Evolutionary conservation across 2,329 filamentous ascomycete genomes (phyloP), one percentile per base, ranked within the genome.

Genomic region (Sordariomycetes sp.): DNA sequence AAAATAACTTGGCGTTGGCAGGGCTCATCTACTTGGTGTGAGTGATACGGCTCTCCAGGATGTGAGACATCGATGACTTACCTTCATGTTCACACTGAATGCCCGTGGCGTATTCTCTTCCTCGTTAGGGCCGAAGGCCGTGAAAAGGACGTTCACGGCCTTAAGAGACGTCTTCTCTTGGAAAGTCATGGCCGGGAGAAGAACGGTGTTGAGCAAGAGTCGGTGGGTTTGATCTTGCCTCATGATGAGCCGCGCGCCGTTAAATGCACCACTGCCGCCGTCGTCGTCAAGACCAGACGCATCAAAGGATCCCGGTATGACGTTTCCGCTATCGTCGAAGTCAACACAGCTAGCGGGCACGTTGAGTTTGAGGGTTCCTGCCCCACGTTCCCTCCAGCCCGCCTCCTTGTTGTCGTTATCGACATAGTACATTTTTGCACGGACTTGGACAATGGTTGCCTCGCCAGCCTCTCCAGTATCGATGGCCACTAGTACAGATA

Each of bases 381-480:
- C 79, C 13, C 91, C 91, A 56, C 91, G 84, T 72, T 97, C 92
- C 69, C 92, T 92, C 92, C 92, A 97, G 53, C 84, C 84, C 57
- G 80, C 78, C 39, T 77, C 76, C 61, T 82, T 82, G 62, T 87
- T 83, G 64, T 77, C 76, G 61, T 81, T 82, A 62, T 87, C 83
- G 64, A 94, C 87, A 59, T 86, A 80, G 73, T 89, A 97, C 59
- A 97, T 81, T 70, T 95, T 95, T 22, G 89, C 87, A 62, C 91
- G 85, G 59, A 87, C 83, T 52, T 83, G 80, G 66, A 92, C 81
- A 54, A 89, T 73, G 1, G 87, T 92, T 22, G 77, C 77, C 68
- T 97, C 92, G 54, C 84, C 84, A 64, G 90, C 84, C 71, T 97
- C 92, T 58, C 92, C 92, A 55, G 94, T 92, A 67, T 95, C 87